Base-by-base conservation (phyloP, 129 eudicot species). In the Lonicera japonica region DNA sequence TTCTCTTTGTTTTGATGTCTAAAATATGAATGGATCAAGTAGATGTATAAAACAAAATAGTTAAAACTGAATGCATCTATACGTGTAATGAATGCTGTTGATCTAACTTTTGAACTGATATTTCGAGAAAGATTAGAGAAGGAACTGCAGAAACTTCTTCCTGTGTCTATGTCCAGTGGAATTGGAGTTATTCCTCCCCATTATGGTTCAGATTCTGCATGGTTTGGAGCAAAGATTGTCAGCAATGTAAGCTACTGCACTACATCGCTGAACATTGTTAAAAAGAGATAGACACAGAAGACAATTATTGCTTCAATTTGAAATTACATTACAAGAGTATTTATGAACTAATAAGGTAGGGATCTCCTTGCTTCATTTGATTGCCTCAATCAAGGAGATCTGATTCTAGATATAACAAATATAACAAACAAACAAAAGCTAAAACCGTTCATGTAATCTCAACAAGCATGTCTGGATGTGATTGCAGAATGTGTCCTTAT, bases 181-280 rank as follows among this genome's bases (percentile, higher is more conserved):
- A 70, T 94, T 52, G 80, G 82, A 55, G 96, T 94, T 57, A 61
- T 88, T 56, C 87, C 99, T 63, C 89, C 99, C 19, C 96, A 95
- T 15, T 77, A 78, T 77, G 96, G 99, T 16, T 63, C 73, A 38
- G 92, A 94, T 76, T 85, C 96, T 46, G 96, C 95, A 39, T 94
- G 99, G 99, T 76, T 75, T 57, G 99, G 99, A 22, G 99, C 96
- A 43, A 85, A 89, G 83, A 89, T 94, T 70, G 73, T 94, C 47
- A 85, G 96, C 88, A 94, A 88, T 61, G 99, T 94, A 88, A 82
- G 78, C 54, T 60, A 61, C 46, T 36, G 23, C 24, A 58, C 36
- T 29, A 29, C 2, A 29, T 29, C 36, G 6, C 6, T 29, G 36
- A 29, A 29, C 4, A 51, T 23, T 16, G 41, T 34, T 9, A 50